Conservation (phyloP, 1,284 basidiomycete species). For the Ustilago curta region DNA sequence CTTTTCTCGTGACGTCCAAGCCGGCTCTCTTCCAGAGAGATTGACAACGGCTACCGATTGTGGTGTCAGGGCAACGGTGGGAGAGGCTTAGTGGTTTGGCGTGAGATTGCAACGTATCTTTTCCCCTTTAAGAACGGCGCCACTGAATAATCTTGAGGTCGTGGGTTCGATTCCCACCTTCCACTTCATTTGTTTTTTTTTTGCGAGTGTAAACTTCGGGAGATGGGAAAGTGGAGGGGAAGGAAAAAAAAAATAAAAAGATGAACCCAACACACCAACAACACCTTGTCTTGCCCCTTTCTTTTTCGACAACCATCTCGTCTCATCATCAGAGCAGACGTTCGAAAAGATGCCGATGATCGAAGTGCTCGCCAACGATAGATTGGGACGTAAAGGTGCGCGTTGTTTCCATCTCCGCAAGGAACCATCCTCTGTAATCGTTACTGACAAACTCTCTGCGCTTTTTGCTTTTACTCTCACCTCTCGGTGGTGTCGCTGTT, state of each 20-base stretch:
- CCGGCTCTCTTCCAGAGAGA: no score
- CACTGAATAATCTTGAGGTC: conserved; percentile 52
- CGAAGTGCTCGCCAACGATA: conserved; percentile 95
- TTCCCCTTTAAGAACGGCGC: conserved; percentile 12
- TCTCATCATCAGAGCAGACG: no score
- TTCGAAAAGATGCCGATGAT: conserved; percentile 70
- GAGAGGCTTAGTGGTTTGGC: conserved; percentile 63
- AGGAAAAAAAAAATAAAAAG: no score
- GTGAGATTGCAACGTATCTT: conserved; percentile 56
- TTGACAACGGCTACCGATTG: no score
- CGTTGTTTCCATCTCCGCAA: neutral
- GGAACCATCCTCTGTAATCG: no score
- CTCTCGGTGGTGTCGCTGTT: no score
- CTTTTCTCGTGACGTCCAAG: neutral
- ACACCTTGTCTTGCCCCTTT: no score
- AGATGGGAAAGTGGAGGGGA: conserved; percentile 26
- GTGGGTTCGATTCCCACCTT: conserved; percentile 62
- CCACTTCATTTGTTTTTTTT: conserved; percentile 35
- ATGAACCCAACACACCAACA: no score
- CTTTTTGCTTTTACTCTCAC: neutral
- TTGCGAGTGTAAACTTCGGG: neutral
- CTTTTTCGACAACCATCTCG: neutral
- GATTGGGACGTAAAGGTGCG: conserved; percentile 91
- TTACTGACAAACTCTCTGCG: neutral
- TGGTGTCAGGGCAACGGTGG: conserved; percentile 30